These are phyloP conservation scores for Curvularia lunata DNA, from an alignment of 2,329 filamentous ascomycete genomes.

Conservation along the genomic window DNA sequence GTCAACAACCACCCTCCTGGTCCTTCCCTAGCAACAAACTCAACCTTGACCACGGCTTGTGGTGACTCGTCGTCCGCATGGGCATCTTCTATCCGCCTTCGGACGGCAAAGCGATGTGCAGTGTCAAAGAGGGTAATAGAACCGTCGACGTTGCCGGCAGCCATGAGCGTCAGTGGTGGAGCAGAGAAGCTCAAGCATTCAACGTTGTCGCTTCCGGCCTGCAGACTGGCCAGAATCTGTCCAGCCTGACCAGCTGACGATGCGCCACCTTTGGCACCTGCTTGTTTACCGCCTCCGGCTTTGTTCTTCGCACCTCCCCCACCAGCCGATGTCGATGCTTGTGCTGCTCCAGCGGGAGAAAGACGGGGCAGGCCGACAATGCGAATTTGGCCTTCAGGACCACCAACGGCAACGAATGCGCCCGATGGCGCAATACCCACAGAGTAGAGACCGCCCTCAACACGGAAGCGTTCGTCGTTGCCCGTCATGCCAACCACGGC, in stretches of 20 bases:
- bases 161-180: slow-evolving; percentile 66
- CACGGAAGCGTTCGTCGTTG: slow-evolving; percentile 85
- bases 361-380: slow-evolving; percentile 81
- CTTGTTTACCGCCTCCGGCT: slow-evolving; percentile 54
- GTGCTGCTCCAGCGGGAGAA: slow-evolving; percentile 37
- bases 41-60: slow-evolving; percentile 89
- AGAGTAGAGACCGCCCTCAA: slow-evolving; percentile 90
- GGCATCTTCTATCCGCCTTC: slow-evolving; percentile 79
- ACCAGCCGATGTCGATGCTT: slow-evolving; percentile 48
- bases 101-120: slow-evolving; percentile 82
- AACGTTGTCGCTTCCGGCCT: slow-evolving; percentile 78
- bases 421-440: slow-evolving; percentile 82
- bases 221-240: slow-evolving; percentile 80
- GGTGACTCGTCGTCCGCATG: slow-evolving; percentile 76
- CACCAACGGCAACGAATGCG: slow-evolving; percentile 82
- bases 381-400: slow-evolving; percentile 83
- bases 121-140: slow-evolving; percentile 86
- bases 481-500: slow-evolving; percentile 78
- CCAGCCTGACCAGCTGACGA: slow-evolving; percentile 61
- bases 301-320: slow-evolving; percentile 58
- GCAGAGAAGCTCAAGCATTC: slow-evolving; percentile 74
- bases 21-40: slow-evolving; percentile 70
- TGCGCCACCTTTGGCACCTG: slow-evolving; percentile 48
- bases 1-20: slow-evolving; percentile 73
- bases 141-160: slow-evolving; percentile 69